Evolutionary conservation across 1,139 yeast species (phyloP).

Genomic region (Kodamaea sp.): DNA sequence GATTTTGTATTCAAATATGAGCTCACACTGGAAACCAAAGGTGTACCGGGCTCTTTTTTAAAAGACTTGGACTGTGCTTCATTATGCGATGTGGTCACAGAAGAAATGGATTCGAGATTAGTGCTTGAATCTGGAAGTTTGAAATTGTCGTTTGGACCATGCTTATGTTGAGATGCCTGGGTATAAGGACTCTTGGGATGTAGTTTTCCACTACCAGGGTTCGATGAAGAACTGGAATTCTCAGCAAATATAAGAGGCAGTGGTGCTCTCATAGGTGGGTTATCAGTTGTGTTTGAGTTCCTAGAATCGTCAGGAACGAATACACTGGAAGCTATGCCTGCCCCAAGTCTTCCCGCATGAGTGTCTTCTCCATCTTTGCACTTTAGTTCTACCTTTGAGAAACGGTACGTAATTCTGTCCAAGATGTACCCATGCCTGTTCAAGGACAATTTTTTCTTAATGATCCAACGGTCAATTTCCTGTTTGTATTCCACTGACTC

Average conservation of each 20-base stretch:
- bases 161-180: conserved; percentile 1
- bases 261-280: conserved; percentile 18
- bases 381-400: conserved; percentile 31
- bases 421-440: conserved; percentile 42
- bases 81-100: conserved; percentile 1
- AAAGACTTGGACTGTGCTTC: not conserved
- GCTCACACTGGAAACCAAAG: conserved; percentile 2
- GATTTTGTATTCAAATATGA: conserved; percentile 3
- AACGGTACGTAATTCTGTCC: conserved; percentile 33
- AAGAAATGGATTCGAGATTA: conserved; percentile 5
- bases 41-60: conserved; percentile 1
- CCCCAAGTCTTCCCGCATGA: conserved; percentile 15
- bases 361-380: conserved; percentile 11
- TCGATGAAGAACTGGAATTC: not conserved
- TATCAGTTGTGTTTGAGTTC: not conserved
- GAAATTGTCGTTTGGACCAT: conserved; percentile 1
- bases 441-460: conserved; percentile 31
- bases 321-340: conserved; percentile 19
- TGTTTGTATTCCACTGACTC: conserved; percentile 25
- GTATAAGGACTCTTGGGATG: conserved; percentile 6
- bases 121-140: conserved; percentile 6
- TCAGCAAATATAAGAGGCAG: conserved; percentile 20
- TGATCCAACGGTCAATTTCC: conserved; percentile 37
- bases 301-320: conserved; percentile 13
- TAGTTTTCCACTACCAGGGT: conserved; percentile 1